Percentiles rank a stretch among this genome's conserved stretches.
phyloP scores from a whole-genome alignment of 495 filamentous ascomycete genomes.

The Neurospora sp. region DNA sequence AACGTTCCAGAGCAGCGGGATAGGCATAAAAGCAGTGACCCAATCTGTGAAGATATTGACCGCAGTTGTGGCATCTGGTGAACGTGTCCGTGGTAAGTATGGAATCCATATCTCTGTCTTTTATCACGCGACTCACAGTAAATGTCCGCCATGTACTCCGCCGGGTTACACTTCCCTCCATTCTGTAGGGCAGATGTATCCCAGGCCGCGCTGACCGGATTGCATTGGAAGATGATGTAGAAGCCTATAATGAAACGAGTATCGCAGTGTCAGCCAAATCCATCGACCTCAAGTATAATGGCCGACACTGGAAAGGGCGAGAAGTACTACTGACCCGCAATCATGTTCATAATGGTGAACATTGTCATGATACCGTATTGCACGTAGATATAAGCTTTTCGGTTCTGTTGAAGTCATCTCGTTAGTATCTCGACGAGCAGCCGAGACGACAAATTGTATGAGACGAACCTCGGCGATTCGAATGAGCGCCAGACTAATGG shows the following conservation, averaged over 20 bases:
- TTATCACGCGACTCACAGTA: neutral
- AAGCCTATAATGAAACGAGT: neutral
- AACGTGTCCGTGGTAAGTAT: neutral
- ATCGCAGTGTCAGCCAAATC: neutral
- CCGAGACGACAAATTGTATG: neutral
- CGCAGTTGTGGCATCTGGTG: neutral
- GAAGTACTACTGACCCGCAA: neutral
- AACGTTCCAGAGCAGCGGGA: neutral
- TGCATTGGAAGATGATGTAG: neutral
- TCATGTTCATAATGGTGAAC: neutral
- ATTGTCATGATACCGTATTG: neutral
- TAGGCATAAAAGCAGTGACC: neutral
- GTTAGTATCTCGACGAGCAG: neutral
- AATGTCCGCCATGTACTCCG: neutral
- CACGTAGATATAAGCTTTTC: neutral
- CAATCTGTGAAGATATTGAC: neutral
- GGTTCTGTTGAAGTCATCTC: neutral
- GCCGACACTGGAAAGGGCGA: neutral
- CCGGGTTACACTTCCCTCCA: neutral
- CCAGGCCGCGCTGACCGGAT: neutral
- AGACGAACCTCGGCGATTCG: neutral
- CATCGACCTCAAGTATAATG: neutral
- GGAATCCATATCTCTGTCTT: neutral
- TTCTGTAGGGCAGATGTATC: neutral
- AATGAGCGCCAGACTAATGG: neutral